Percentiles rank a stretch among this genome's conserved stretches.
Evolutionary conservation across 2,329 filamentous ascomycete genomes (phyloP).

Genomic region (Microdochium trichocladiopsis): DNA sequence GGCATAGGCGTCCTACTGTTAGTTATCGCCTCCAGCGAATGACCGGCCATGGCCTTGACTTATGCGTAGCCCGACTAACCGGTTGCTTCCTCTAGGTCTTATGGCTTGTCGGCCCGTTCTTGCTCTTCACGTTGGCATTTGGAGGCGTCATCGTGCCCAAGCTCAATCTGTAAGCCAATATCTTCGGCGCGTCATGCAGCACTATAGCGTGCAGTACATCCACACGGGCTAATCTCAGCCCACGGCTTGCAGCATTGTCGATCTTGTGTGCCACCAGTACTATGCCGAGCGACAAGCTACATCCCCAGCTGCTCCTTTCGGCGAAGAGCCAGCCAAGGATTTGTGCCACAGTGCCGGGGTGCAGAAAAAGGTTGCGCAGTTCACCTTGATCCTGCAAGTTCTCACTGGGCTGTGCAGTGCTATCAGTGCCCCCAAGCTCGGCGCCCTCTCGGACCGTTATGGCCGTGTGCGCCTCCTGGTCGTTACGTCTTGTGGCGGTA

Average conservation of each 20-base stretch:
- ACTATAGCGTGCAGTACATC: background rate
- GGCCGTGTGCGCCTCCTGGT: slow-evolving; percentile 72
- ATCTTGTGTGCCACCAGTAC: slow-evolving; percentile 78
- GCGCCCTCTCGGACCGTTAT: slow-evolving; percentile 78
- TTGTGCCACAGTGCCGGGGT: slow-evolving; percentile 78
- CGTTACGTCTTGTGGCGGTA: slow-evolving; percentile 65
- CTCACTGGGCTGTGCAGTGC: slow-evolving; percentile 72
- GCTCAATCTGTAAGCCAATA: slow-evolving; percentile 59
- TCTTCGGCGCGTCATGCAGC: background rate
- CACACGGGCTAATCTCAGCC: background rate
- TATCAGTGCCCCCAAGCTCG: slow-evolving; percentile 74
- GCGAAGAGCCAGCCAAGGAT: slow-evolving; percentile 63
- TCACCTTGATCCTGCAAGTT: slow-evolving; percentile 70
- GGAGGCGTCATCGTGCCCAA: slow-evolving; percentile 82
- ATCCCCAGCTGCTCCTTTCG: slow-evolving; percentile 52
- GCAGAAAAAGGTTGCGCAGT: slow-evolving; percentile 68
- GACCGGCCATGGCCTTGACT: background rate
- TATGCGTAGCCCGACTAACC: slow-evolving; percentile 7
- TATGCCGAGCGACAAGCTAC: slow-evolving; percentile 57
- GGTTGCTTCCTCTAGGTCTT: slow-evolving; percentile 47
- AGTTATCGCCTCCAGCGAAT: slow-evolving; percentile 13
- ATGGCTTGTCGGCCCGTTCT: slow-evolving; percentile 77
- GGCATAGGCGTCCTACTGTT: slow-evolving; percentile 59
- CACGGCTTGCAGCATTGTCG: slow-evolving; percentile 50
- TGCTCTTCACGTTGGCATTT: slow-evolving; percentile 77